These are phyloP conservation scores for Cryptosporidium bovis DNA, from an alignment of 169 alveolate genomes.

Conservation along the genomic window DNA sequence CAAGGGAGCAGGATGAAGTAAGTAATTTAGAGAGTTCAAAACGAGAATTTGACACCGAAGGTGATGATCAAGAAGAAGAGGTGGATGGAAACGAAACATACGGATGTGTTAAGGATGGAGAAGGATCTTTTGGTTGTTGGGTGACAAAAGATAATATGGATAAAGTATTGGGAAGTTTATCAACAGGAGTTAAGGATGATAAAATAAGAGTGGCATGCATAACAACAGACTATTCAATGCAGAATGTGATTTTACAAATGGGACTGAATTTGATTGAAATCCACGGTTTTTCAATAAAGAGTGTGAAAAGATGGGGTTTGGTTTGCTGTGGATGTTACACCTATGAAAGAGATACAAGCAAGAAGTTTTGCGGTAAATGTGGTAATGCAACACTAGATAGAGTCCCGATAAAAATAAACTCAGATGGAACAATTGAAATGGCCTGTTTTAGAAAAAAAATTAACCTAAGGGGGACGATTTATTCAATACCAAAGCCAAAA, in stretches of 20 bases:
- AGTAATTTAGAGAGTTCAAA: neutral
- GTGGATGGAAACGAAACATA: constrained; percentile 27
- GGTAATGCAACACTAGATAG: constrained; percentile 89
- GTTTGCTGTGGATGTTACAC: constrained; percentile 83
- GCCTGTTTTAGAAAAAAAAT: constrained; percentile 79
- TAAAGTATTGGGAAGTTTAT: constrained; percentile 76
- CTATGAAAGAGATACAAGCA: constrained; percentile 76
- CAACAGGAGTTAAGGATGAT: constrained; percentile 22
- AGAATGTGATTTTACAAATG: constrained; percentile 89
- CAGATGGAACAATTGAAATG: constrained; percentile 78
- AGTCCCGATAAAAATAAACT: constrained; percentile 82
- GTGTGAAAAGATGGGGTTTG: constrained; percentile 89
- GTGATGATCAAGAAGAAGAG: constrained; percentile 18
- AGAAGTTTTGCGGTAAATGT: constrained; percentile 87
- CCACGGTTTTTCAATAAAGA: constrained; percentile 86
- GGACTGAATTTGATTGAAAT: constrained; percentile 88
- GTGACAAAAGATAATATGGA: constrained; percentile 80
- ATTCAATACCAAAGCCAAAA: constrained; percentile 83
- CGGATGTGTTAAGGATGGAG: constrained; percentile 52
- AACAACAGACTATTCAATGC: constrained; percentile 92
- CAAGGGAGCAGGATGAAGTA: constrained; percentile 60
- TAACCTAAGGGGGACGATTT: constrained; percentile 83
- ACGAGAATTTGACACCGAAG: neutral
- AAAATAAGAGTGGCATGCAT: constrained; percentile 82
- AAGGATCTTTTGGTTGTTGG: constrained; percentile 79